Evolutionary conservation across 2,329 filamentous ascomycete species (phyloP).

Genomic region (Tetracladium maxilliforme): DNA sequence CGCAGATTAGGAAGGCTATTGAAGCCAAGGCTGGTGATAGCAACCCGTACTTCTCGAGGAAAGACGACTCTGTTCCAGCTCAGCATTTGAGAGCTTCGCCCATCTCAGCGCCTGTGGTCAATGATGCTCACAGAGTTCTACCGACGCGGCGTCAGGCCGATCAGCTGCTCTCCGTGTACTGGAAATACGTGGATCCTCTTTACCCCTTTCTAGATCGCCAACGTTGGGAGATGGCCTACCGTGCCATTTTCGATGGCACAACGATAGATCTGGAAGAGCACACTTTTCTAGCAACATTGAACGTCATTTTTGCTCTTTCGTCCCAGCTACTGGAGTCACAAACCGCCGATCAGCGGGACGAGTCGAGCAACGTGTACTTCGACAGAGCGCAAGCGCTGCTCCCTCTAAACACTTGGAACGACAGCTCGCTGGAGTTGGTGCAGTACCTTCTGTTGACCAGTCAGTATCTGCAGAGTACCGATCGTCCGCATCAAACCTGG

Average conservation of each 20-base stretch:
- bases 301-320: slow-evolving; percentile 29
- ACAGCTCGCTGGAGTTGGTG: slow-evolving; percentile 25
- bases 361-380: slow-evolving; percentile 24
- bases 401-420: slow-evolving; percentile 24
- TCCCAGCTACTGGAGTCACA: slow-evolving; percentile 26
- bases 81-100: slow-evolving; percentile 2
- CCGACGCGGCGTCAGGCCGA: slow-evolving; percentile 28
- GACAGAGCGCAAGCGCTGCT: slow-evolving; percentile 24
- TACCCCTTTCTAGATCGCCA: slow-evolving; percentile 27
- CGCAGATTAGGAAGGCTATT: slow-evolving; percentile 27
- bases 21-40: slow-evolving; percentile 14
- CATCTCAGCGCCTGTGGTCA: slow-evolving; percentile 9
- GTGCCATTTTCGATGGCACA: slow-evolving; percentile 22
- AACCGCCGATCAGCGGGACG: slow-evolving; percentile 21
- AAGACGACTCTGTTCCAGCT: neutral
- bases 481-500: slow-evolving; percentile 31
- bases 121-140: slow-evolving; percentile 23
- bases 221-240: slow-evolving; percentile 21
- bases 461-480: slow-evolving; percentile 32
- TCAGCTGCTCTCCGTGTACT: slow-evolving; percentile 27
- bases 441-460: slow-evolving; percentile 30
- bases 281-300: slow-evolving; percentile 26
- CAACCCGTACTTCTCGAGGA: slow-evolving; percentile 2
- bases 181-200: slow-evolving; percentile 27
- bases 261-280: slow-evolving; percentile 20